Evolutionary conservation across 257 asterid genomes (phyloP).

Genomic region (Haberlea rhodopensis): DNA sequence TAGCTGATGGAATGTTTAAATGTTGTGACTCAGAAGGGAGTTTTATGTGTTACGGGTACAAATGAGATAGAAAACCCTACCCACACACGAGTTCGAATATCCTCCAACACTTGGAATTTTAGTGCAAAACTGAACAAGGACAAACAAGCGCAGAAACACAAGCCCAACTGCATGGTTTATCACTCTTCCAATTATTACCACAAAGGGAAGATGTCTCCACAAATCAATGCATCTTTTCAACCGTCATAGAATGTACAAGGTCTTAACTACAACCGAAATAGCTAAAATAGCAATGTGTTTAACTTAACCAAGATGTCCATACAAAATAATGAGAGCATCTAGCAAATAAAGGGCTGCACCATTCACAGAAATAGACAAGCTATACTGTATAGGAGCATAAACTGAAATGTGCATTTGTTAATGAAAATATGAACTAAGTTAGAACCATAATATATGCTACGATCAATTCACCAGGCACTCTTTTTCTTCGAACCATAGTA

Average conservation of each 20-base stretch:
- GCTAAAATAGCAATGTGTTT: constrained; percentile 31
- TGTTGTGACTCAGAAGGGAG: no score
- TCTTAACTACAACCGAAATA: constrained; percentile 25
- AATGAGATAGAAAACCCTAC: no score
- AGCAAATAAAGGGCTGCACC: constrained; percentile 19
- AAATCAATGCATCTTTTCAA: constrained; percentile 13
- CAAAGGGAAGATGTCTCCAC: constrained; percentile 10
- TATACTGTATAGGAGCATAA: not conserved
- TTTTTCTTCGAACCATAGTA: constrained; percentile 65
- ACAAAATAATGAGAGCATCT: constrained; percentile 21
- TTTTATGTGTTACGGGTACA: no score
- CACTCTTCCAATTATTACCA: constrained; percentile 13
- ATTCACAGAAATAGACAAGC: constrained; percentile 9
- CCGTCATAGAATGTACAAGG: constrained; percentile 27
- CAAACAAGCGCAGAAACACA: not conserved
- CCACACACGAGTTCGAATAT: no score
- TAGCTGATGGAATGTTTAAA: no score
- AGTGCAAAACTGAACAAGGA: not conserved
- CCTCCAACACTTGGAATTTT: no score
- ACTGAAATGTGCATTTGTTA: constrained; percentile 19
- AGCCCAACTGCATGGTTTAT: not conserved
- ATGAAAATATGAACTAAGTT: constrained; percentile 5
- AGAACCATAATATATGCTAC: not conserved
- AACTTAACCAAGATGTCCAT: constrained; percentile 25
- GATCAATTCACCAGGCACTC: constrained; percentile 47